Conservation (phyloP, 1,284 basidiomycete species). For the Schizophyllum amplum region DNA sequence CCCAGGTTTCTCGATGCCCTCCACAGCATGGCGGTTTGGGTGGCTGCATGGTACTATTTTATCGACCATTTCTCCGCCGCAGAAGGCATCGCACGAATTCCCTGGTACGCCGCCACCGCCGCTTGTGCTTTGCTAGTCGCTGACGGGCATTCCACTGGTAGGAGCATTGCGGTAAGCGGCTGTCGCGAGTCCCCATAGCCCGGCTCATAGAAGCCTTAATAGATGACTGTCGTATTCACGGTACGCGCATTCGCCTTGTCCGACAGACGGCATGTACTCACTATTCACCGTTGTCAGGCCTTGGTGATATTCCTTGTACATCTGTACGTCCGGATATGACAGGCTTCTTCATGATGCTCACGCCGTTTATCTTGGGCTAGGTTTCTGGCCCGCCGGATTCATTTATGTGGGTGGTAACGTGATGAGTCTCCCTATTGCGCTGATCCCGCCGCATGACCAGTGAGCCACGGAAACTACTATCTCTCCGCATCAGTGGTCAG, state of each 20-base stretch:
- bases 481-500: constrained; percentile 32
- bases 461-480: constrained; percentile 30
- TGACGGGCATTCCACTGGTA: neutral
- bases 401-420: constrained; percentile 9
- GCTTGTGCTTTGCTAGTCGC: neutral
- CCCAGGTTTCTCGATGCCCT: constrained; percentile 6
- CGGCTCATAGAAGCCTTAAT: neutral
- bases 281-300: constrained; percentile 17
- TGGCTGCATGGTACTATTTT: constrained; percentile 8
- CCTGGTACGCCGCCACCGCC: neutral
- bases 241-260: constrained; percentile 14
- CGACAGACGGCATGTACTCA: neutral
- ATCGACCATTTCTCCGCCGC: constrained; percentile 5
- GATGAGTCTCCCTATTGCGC: neutral
- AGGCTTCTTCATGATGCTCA: neutral
- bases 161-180: neutral
- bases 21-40: constrained; percentile 11
- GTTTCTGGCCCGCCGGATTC: constrained; percentile 32
- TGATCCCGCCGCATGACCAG: neutral
- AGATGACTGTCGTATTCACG: constrained; percentile 30
- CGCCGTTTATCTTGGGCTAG: constrained; percentile 14
- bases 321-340: constrained; percentile 18
- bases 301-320: constrained; percentile 35
- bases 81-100: neutral
- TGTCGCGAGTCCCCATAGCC: neutral